A percentile compares a stretch with the other conserved stretches of the same genome.
Evolutionary conservation across 176 grass and related monocot genomes (phyloP).

Genomic region (Lolium multiflorum): DNA sequence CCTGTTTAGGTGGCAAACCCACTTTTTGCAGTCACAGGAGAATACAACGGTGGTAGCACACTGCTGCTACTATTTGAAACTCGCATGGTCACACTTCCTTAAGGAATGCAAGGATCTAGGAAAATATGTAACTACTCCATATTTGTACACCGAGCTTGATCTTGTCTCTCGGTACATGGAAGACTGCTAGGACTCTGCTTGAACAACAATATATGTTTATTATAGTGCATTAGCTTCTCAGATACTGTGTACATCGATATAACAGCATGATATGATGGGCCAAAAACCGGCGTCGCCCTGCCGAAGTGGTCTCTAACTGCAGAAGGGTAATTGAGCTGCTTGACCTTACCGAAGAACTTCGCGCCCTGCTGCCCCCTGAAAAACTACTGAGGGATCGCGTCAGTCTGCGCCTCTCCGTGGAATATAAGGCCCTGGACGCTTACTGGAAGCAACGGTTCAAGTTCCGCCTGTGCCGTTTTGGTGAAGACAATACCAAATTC

Average conservation of each 20-base stretch:
- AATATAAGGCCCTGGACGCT: too few species aligned
- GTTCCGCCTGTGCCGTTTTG: too few species aligned
- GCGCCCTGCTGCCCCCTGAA: too few species aligned
- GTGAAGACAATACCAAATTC: too few species aligned
- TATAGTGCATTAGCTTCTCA: conserved; percentile 17
- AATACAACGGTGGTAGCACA: background rate
- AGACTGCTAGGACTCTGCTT: background rate
- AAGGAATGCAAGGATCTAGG: conserved; percentile 16
- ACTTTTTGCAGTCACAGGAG: background rate
- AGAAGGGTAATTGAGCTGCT: too few species aligned
- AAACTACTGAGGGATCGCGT: too few species aligned
- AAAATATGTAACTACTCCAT: background rate
- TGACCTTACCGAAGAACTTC: too few species aligned
- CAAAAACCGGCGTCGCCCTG: too few species aligned
- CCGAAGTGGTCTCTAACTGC: too few species aligned
- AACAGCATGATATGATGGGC: conserved; percentile 8
- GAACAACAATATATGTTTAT: too few species aligned
- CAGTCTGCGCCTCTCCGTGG: too few species aligned
- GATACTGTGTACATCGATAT: background rate
- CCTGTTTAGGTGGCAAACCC: background rate
- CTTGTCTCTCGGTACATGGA: background rate
- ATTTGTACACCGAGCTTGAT: background rate
- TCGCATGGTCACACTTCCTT: background rate
- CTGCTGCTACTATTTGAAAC: background rate
- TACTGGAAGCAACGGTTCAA: too few species aligned